These are phyloP conservation scores for Phytophthora pluvialis DNA, from an alignment of 352 stramenopile genomes.

Conservation along the genomic window DNA sequence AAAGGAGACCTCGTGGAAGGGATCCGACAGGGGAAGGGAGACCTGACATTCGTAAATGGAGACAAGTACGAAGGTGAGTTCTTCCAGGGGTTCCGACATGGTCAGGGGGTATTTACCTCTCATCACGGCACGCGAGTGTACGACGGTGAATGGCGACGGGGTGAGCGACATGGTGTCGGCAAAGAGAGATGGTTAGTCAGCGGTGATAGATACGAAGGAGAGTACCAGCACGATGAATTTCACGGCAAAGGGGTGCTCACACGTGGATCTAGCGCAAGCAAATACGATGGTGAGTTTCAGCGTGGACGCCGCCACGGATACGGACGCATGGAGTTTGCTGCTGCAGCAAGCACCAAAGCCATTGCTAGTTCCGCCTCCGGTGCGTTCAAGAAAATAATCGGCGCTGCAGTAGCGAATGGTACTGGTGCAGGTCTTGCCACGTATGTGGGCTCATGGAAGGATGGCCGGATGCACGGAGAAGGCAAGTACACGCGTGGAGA, in stretches of 20 bases:
- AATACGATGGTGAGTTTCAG: constrained; percentile 70
- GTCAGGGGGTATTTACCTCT: constrained; percentile 60
- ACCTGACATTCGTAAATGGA: constrained; percentile 66
- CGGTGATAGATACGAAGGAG: constrained; percentile 70
- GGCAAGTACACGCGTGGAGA: constrained; percentile 68
- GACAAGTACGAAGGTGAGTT: constrained; percentile 79
- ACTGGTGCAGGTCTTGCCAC: constrained; percentile 21
- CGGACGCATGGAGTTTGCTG: constrained; percentile 69
- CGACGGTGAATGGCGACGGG: constrained; percentile 66
- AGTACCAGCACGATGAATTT: constrained; percentile 61
- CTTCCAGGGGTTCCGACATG: constrained; percentile 60
- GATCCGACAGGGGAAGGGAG: constrained; percentile 58
- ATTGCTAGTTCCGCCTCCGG: constrained; percentile 6
- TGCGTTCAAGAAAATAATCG: constrained; percentile 29
- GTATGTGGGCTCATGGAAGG: constrained; percentile 69
- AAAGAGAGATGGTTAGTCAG: constrained; percentile 62
- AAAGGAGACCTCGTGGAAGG: constrained; percentile 60
- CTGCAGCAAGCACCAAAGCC: neutral
- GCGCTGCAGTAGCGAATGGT: constrained; percentile 15
- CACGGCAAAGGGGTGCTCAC: constrained; percentile 62
- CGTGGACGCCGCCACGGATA: constrained; percentile 57
- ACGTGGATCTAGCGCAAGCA: constrained; percentile 44
- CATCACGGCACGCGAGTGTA: constrained; percentile 56
- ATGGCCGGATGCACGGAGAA: constrained; percentile 72
- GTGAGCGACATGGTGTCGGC: constrained; percentile 56